Evolutionary conservation across 768 basidiomycete genomes (phyloP), one percentile per base, ranked within the genome.

Genomic region (Clitopilus hobsonii): DNA sequence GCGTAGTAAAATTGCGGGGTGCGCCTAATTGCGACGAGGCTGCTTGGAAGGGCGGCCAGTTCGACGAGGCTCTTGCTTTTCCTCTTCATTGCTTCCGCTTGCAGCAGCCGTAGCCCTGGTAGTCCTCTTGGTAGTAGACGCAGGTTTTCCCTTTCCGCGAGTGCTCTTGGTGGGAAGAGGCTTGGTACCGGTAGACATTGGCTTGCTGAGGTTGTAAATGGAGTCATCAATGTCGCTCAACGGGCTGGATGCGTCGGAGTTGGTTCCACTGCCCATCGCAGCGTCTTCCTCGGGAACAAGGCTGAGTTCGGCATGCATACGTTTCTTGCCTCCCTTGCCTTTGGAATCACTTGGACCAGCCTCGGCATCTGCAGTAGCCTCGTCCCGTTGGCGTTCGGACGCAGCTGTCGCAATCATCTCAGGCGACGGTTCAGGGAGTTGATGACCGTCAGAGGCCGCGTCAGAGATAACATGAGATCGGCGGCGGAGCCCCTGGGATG

Each of bases 341-440:
- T 67, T 71, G 29, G 54, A 28, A 50, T 54, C 58, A 56, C 60
- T 58, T 7, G 55, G 60, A 23, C 47, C 62, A 51, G 58, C 61
- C 13, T 54, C 52, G 50, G 60, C n/a, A 36, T 3, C 32, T 23
- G 30, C 14, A 14, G n/a, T 22, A 16, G 24, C 14, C 7, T 50
- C 49, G 10, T 51, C 56, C 27, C 65, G 65, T 54, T 52, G 47
- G 8, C 59, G 24, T 65, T 60, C 54, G 69, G 71, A 50, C 23
- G 58, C 65, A 11, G 71, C 74, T 47, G 73, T 67, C 28, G 68
- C 68, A 13, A 83, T 72, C 80, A 86, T 83, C 61, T 86, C 83
- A 67, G 71, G 74, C 23, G 82, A 79, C 20, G 83, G 84, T 57
- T 81, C 78, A 0, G 74, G 72, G 7, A 82, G 69, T 27, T 57